Conservation (phyloP, 192 early-diverging fungal genomes). For the Coemansia sp. region DNA sequence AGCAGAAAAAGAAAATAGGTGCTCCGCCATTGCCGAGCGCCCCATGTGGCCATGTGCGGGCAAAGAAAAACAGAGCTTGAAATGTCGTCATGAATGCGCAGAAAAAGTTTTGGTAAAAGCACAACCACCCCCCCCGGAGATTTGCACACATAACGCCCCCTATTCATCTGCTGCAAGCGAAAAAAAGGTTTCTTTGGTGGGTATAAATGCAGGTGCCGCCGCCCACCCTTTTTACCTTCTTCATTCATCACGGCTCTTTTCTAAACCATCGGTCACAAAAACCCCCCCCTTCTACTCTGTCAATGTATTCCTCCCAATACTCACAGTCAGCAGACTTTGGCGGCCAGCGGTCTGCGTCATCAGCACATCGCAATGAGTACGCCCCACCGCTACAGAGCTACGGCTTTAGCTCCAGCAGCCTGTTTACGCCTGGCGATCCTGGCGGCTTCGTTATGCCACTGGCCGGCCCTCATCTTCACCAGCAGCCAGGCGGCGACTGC, state of each 20-base stretch:
- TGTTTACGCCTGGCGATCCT: constrained; percentile 39
- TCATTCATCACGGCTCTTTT: background rate
- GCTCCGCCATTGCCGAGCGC: background rate
- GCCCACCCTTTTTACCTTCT: background rate
- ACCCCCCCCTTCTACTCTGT: background rate
- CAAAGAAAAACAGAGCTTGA: background rate
- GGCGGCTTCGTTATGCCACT: constrained; percentile 36
- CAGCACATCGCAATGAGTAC: background rate
- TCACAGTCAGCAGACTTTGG: constrained; percentile 5
- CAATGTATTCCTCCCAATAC: background rate
- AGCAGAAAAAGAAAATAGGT: background rate
- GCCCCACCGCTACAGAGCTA: background rate
- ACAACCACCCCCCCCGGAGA: background rate
- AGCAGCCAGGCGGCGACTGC: background rate
- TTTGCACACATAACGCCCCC: background rate
- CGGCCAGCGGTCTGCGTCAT: background rate
- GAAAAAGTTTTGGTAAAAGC: background rate
- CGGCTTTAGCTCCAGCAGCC: constrained; percentile 3
- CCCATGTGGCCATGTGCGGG: background rate
- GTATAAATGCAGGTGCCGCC: background rate
- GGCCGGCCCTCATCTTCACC: background rate
- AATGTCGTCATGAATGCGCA: background rate
- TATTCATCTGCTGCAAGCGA: background rate
- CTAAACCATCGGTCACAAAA: background rate
- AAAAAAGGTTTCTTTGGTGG: background rate